These are phyloP conservation scores for Lentinula detonsa DNA, from an alignment of 768 basidiomycete genomes.

Conservation along the genomic window DNA sequence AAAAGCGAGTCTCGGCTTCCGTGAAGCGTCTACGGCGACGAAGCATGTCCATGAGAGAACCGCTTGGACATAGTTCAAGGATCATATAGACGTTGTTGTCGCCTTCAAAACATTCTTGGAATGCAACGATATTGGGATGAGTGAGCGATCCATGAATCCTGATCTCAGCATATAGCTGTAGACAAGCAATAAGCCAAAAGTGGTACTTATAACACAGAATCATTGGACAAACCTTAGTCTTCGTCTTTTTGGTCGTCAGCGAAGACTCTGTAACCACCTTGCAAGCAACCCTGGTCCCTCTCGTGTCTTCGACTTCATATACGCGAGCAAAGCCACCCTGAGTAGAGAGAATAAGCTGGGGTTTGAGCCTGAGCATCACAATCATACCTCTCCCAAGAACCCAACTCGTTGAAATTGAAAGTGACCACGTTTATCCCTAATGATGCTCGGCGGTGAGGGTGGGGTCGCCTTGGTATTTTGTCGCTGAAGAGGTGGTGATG, in stretches of 20 bases:
- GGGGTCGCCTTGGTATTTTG: constrained; percentile 81
- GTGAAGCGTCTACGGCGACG: constrained; percentile 81
- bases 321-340: constrained; percentile 95
- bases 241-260: constrained; percentile 92
- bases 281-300: constrained; percentile 68
- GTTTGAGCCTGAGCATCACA: neutral
- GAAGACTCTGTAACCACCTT: constrained; percentile 94
- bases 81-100: constrained; percentile 96
- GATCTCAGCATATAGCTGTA: constrained; percentile 96
- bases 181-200: neutral
- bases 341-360: neutral
- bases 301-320: constrained; percentile 81
- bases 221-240: constrained; percentile 68
- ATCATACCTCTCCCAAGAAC: constrained; percentile 82
- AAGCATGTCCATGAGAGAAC: constrained; percentile 88
- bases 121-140: constrained; percentile 90
- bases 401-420: constrained; percentile 66
- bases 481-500: constrained; percentile 66
- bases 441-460: constrained; percentile 74
- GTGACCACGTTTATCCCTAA: constrained; percentile 54
- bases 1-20: constrained; percentile 90
- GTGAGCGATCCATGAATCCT: constrained; percentile 90
- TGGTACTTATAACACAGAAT: neutral
- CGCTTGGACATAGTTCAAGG: constrained; percentile 86
- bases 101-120: constrained; percentile 95